Base-by-base conservation (phyloP, 495 filamentous ascomycete species). In the Hyaloscypha hepaticicola region DNA sequence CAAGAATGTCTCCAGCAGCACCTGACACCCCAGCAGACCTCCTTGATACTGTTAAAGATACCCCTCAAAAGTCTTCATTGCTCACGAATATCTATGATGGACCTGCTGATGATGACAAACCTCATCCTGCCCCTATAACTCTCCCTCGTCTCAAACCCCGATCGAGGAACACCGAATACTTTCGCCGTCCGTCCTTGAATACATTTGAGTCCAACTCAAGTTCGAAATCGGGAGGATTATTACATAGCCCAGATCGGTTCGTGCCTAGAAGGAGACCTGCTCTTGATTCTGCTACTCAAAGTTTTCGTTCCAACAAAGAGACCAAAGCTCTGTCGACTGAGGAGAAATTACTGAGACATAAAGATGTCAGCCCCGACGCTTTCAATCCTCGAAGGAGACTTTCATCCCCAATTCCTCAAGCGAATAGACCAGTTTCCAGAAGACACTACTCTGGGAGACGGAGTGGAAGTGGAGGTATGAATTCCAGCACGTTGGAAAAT, bases 271-370 rank as follows among this genome's bases (percentile, higher is more conserved):
- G 65, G 61, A 60, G 65, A 41, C 38, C 65, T 45, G 34, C 34
- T 38, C 14, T 69, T 2, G 61, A 65, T 58, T 64, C 64, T 16
- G 57, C 66, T 1, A 64, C 34, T 21, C 58, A 68, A 33, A 69
- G 58, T 27, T 93, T 87, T 70, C 87, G 80, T 64, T 72, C 88
- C n/a, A 83, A 80, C 71, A 93, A 90, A 74, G 73, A 78, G 51
- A 77, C 84, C 2, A 74, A 83, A 27, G 79, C 85, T 58, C 75
- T 96, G 38, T 85, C 85, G 0, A 69, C 77, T 16, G 74, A 78
- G 29, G 90, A 94, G 69, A 87, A 77, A 64, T 69, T 90, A 8
- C 72, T 88, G 12, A 84, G 90, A 4, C 77, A 80, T 57, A 80
- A 81, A 31, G 77, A 78, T 34, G 81, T 77, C 19, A 81, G 78